Base-by-base conservation (phyloP, 495 filamentous ascomycete species). In the Penicillium paxilli region DNA sequence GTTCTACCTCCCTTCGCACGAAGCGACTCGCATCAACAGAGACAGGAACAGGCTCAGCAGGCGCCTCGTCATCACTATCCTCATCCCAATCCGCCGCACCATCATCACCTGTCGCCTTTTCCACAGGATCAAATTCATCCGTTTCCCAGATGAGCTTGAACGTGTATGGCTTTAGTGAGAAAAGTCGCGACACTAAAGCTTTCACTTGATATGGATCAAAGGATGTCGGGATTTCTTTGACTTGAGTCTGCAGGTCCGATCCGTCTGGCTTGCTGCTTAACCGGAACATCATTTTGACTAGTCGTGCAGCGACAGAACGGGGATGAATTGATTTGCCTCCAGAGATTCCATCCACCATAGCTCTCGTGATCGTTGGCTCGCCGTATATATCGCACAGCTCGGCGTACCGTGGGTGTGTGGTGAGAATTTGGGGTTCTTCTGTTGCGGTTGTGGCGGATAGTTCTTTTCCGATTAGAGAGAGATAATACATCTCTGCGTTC, bases 401-500 rank as follows among this genome's bases (percentile, higher is more conserved):
- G 1, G 52, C 61, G 65, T 87, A 98, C 3, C 91, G 79, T 2
- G 78, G 82, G 65, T 98, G 90, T 16, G 73, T 57, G 7, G 69
- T 69, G 6, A 87, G 72, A 8, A 89, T 78, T 2, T 65, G 62
- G 3, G 63, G 58, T 56, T 86, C 80, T n/a, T 78, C 72, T 1
- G 69, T 69, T 55, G 82, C 73, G 0, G 86, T 76, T 0, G 77
- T 80, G 9, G 76, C 76, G 14, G 87, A 83, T 17, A 96, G 73
- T 60, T 89, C 88, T 44, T 84, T 83, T 16, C 80, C 88, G 48
- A 97, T 92, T 24, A 85, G 80, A 5, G 83, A 86, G 10, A 98
- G 82, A 65, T 98, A 98, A 69, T 92, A 98, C 63, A 92, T 86
- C 50, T 98, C 94, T 11, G 89, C 91, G 60, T 98, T 91, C 41